A percentile compares a stretch with the other conserved stretches of the same genome.
Conservation (phyloP, 2,329 filamentous ascomycete genomes). For the Phaeosphaeriaceae sp. region DNA sequence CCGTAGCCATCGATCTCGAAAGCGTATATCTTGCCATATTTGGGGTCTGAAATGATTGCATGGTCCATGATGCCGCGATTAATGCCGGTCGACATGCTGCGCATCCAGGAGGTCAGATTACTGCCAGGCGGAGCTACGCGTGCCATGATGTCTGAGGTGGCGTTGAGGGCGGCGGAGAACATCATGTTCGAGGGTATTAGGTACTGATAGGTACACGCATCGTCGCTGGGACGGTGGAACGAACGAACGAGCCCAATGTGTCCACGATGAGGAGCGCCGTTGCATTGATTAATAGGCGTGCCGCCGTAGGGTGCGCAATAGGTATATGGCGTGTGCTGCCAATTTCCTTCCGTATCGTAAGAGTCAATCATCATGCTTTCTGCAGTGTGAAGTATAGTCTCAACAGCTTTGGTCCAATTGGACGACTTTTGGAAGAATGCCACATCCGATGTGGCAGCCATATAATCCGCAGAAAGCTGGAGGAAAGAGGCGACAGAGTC, state of each 20-base stretch:
- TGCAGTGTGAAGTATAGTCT: slow-evolving; percentile 51
- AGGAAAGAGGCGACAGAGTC: slow-evolving; percentile 60
- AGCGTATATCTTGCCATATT: slow-evolving; percentile 52
- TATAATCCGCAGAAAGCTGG: slow-evolving; percentile 56
- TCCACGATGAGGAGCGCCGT: slow-evolving; percentile 55
- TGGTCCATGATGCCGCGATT: slow-evolving; percentile 52
- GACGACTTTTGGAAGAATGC: slow-evolving; percentile 54
- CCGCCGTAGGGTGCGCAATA: slow-evolving; percentile 53
- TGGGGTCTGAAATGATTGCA: slow-evolving; percentile 46
- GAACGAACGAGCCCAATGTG: slow-evolving; percentile 57
- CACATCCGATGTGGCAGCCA: slow-evolving; percentile 53
- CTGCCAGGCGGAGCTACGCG: slow-evolving; percentile 52
- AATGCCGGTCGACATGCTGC: slow-evolving; percentile 57
- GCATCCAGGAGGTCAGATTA: slow-evolving; percentile 63
- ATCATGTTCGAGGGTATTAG: slow-evolving; percentile 69
- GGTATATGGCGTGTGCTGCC: slow-evolving; percentile 54
- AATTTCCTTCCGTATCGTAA: slow-evolving; percentile 54
- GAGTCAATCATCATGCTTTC: slow-evolving; percentile 56
- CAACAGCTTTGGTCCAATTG: slow-evolving; percentile 55
- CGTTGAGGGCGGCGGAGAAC: slow-evolving; percentile 69
- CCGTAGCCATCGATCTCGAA: slow-evolving; percentile 59
- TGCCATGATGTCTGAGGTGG: slow-evolving; percentile 60
- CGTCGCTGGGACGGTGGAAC: slow-evolving; percentile 59
- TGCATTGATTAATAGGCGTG: slow-evolving; percentile 61
- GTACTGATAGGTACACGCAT: slow-evolving; percentile 58